Base-by-base conservation (phyloP, 345 rosid species). In the Aegle marmelos region DNA sequence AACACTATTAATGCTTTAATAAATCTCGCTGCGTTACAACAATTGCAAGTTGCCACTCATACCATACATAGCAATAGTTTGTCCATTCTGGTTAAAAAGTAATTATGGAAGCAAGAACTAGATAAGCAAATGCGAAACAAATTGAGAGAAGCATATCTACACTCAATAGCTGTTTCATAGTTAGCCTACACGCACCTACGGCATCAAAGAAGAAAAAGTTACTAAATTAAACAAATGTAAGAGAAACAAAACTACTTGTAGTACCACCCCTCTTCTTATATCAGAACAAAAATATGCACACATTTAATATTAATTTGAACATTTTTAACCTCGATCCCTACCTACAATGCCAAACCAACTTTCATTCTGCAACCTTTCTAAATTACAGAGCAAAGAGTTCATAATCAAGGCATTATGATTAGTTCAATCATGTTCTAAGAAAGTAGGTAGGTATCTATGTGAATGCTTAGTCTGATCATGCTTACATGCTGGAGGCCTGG, bases 261-360 rank as follows among this genome's bases (percentile, higher is more conserved):
- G 41, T 31, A 2, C 34, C 33, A 48, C 19, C 72, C 30, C 24
- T 53, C 78, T n/a, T 30, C 62, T 22, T 3, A n/a, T 0, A 65
- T 53, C 25, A n/a, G 24, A 24, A 53, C 64, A 76, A 65, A 50
- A 65, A 65, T 76, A 65, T 76, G 59, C 77, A 74, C 77, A 45
- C 31, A 48, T 28, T 31, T n/a, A 62, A 65, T 24, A 75, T 14
- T 36, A 22, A 31, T 58, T 24, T 4, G 67, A 31, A 50, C 53
- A 30, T 22, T 31, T 48, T 34, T 31, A 22, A 48, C 39, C 70
- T 59, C 60, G 1, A 3, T 19, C 33, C 50, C 30, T 19, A 58
- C 68, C 13, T 28, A 58, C 2, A 2, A 22, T 9, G 22, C 41
- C 0, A 73, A 53, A 22, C 28, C 10, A 31, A 14, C 65, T 33